Percentiles rank a stretch among this genome's conserved stretches.
phyloP scores from a whole-genome alignment of 352 stramenopile genomes.

The Blastocystis sp. region DNA sequence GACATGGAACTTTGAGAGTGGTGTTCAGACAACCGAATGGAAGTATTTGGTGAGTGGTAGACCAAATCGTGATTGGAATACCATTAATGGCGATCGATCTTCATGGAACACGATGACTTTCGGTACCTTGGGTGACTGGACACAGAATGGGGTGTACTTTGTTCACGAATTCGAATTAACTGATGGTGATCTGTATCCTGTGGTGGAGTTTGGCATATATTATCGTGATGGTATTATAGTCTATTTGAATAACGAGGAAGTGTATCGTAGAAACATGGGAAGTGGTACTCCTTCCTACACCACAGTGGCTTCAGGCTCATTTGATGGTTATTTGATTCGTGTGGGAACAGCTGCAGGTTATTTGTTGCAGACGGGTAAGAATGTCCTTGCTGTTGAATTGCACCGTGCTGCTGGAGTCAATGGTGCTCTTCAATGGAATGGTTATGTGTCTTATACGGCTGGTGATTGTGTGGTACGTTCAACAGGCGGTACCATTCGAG shows the following conservation, averaged over 20 bases:
- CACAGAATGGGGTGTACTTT: conserved; percentile 54
- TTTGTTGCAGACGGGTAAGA: conserved; percentile 29
- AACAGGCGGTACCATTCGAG: conserved; percentile 17
- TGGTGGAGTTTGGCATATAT: conserved; percentile 54
- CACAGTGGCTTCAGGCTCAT: neutral
- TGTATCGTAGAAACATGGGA: conserved; percentile 50
- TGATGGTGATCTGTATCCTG: conserved; percentile 27
- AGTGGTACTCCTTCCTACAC: neutral
- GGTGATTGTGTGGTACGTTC: conserved; percentile 36
- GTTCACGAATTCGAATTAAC: conserved; percentile 25
- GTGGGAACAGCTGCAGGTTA: conserved; percentile 48
- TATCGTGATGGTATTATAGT: conserved; percentile 36
- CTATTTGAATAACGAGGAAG: conserved; percentile 40
- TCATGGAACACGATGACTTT: neutral
- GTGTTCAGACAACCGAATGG: neutral
- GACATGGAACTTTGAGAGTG: neutral
- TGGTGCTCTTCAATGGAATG: neutral
- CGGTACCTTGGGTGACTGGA: neutral
- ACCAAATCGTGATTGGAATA: conserved; percentile 4
- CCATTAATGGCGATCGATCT: neutral
- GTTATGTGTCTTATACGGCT: conserved; percentile 18
- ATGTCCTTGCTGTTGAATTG: conserved; percentile 55
- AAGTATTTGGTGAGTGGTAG: neutral
- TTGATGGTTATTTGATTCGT: conserved; percentile 42
- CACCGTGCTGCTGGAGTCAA: neutral